phyloP scores from a whole-genome alignment of 2,329 filamentous ascomycete species.

The Hymenoscyphus fraxineus region DNA sequence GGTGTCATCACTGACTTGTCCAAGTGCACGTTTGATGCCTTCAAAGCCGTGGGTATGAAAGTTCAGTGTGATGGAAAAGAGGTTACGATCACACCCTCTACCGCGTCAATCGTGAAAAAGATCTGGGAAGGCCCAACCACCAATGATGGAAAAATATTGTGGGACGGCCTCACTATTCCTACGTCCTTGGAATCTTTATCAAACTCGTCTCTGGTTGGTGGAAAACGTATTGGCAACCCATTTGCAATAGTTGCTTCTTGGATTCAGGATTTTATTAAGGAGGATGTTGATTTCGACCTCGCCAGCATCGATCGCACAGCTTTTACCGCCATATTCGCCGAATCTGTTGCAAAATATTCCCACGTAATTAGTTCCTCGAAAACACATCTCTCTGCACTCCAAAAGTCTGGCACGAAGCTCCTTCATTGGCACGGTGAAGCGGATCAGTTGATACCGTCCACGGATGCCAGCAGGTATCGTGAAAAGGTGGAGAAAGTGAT shows the following conservation, averaged over 20 bases:
- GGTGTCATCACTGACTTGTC: constrained; percentile 15
- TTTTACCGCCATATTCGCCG: not conserved
- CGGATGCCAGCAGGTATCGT: not conserved
- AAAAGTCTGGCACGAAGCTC: not conserved
- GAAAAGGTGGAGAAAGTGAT: not conserved
- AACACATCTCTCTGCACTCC: constrained; percentile 11
- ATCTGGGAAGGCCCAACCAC: constrained; percentile 11
- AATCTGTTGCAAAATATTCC: not conserved
- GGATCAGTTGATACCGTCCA: not conserved
- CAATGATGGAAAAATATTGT: constrained; percentile 7
- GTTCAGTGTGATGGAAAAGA: constrained; percentile 16
- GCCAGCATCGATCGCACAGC: not conserved
- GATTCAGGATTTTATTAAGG: constrained; percentile 5
- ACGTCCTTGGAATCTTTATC: not conserved
- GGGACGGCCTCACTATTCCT: constrained; percentile 11
- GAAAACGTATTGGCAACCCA: constrained; percentile 1
- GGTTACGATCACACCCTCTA: constrained; percentile 10
- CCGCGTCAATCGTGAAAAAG: constrained; percentile 9
- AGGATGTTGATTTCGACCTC: not conserved
- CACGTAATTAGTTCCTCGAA: constrained; percentile 14
- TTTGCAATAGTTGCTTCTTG: not conserved
- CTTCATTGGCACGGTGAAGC: constrained; percentile 6
- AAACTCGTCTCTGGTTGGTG: not conserved
- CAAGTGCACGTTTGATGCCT: constrained; percentile 19
- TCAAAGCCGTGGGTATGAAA: constrained; percentile 8